Conservation (phyloP, 495 filamentous ascomycete genomes). For the Trichoderma reesei region DNA sequence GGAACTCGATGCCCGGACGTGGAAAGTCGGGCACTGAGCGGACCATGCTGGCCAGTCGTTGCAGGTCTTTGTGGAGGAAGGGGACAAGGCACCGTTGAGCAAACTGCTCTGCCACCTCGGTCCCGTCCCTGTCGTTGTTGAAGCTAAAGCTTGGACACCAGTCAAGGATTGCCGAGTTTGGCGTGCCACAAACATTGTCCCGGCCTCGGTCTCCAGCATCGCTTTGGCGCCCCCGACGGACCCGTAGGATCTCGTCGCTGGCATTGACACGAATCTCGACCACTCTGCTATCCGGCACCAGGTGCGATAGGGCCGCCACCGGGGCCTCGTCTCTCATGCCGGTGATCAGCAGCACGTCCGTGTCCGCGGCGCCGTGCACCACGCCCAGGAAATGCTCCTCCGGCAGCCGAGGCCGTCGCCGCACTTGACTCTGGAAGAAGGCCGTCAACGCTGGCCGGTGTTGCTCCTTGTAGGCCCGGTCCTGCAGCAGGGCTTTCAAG, state of each 20-base stretch:
- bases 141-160: conserved; percentile 42
- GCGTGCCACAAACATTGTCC: conserved; percentile 21
- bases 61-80: conserved; percentile 39
- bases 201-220: conserved; percentile 15
- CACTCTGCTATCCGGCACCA: conserved; percentile 46
- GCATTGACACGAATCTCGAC: conserved; percentile 45
- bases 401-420: conserved; percentile 36
- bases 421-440: conserved; percentile 44
- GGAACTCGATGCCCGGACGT: conserved; percentile 42
- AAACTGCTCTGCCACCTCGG: conserved; percentile 32
- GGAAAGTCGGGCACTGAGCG: conserved; percentile 42
- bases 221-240: conserved; percentile 28
- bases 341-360: conserved; percentile 52
- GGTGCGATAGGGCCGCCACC: conserved; percentile 43
- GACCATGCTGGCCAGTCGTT: conserved; percentile 44
- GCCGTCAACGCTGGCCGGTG: conserved; percentile 45
- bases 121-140: conserved; percentile 36
- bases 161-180: conserved; percentile 24
- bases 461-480: conserved; percentile 54
- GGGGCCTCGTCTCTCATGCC: conserved; percentile 58
- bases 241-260: conserved; percentile 32
- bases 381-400: conserved; percentile 47
- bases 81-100: conserved; percentile 38
- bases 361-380: conserved; percentile 34
- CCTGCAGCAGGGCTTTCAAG: conserved; percentile 35